Conservation (phyloP, 2,329 filamentous ascomycete genomes). For the Sporothrix phasma region DNA sequence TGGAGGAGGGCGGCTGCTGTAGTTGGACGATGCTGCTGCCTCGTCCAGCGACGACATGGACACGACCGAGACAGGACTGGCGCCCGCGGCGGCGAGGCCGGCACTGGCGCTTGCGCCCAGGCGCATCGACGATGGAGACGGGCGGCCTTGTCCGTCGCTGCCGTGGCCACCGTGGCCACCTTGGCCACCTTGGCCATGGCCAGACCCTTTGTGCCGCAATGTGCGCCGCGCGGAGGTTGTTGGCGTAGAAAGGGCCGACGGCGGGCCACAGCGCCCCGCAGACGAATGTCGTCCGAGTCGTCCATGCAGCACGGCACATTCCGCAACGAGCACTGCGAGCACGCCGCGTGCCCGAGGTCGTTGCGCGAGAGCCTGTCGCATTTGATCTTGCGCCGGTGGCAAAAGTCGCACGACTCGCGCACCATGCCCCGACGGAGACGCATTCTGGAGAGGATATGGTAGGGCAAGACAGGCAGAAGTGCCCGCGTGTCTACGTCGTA, state of each 20-base stretch:
- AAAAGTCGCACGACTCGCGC: constrained; percentile 17
- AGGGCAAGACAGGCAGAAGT: not conserved
- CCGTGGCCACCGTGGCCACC: no score
- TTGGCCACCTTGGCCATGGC: no score
- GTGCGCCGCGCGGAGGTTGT: constrained; percentile 1
- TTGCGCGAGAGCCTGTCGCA: constrained; percentile 20
- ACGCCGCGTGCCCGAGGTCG: constrained; percentile 16
- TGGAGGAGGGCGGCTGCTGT: not conserved
- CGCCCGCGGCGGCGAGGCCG: not conserved
- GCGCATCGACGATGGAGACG: not conserved
- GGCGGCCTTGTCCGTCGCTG: not conserved
- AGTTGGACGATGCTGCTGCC: no score
- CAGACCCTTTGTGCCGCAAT: not conserved
- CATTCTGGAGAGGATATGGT: no score
- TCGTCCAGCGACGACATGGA: not conserved
- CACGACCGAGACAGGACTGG: not conserved
- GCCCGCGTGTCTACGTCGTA: no score
- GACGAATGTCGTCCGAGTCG: constrained; percentile 20
- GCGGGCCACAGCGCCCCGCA: constrained; percentile 6
- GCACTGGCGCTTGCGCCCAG: no score
- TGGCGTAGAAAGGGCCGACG: not conserved
- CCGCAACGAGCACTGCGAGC: constrained; percentile 21
- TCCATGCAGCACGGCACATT: constrained; percentile 16
- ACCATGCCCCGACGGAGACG: constrained; percentile 16
- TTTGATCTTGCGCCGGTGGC: constrained; percentile 22